A percentile compares a stretch with the other conserved stretches of the same genome.
phyloP scores from a whole-genome alignment of 306 rosid genomes.

The Neltuma alba region DNA sequence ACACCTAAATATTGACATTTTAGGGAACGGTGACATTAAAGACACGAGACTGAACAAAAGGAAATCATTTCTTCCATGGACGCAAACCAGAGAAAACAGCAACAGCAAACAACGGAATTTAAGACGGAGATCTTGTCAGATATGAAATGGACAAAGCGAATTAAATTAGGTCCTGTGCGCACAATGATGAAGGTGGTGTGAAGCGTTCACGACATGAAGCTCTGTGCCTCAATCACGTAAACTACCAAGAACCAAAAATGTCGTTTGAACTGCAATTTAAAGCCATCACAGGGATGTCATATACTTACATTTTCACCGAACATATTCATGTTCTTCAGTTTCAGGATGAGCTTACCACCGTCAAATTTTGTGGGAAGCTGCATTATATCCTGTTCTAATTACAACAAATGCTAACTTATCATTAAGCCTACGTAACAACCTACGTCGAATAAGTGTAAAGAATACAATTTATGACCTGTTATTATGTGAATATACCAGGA shows the following conservation, averaged over 20 bases:
- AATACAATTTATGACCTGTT: conserved; percentile 8
- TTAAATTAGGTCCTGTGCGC: conserved; percentile 16
- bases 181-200: not conserved
- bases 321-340: not conserved
- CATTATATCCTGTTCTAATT: not conserved
- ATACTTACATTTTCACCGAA: not conserved
- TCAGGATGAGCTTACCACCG: not conserved
- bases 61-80: conserved; percentile 1
- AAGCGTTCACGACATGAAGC: not conserved
- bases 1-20: not conserved
- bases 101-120: not conserved
- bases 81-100: not conserved
- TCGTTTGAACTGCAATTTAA: not conserved
- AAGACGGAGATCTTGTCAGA: conserved; percentile 6
- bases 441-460: not conserved
- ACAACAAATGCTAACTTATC: not conserved
- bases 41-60: conserved; percentile 3
- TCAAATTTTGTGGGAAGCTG: conserved; percentile 14
- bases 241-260: not conserved
- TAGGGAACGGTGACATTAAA: not conserved
- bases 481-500: conserved; percentile 19
- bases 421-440: not conserved
- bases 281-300: not conserved
- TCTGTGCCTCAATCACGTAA: not conserved
- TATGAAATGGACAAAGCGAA: conserved; percentile 3